These are phyloP conservation scores for Petunia hybrid DNA, from an alignment of 305 asterid species.

Conservation along the genomic window DNA sequence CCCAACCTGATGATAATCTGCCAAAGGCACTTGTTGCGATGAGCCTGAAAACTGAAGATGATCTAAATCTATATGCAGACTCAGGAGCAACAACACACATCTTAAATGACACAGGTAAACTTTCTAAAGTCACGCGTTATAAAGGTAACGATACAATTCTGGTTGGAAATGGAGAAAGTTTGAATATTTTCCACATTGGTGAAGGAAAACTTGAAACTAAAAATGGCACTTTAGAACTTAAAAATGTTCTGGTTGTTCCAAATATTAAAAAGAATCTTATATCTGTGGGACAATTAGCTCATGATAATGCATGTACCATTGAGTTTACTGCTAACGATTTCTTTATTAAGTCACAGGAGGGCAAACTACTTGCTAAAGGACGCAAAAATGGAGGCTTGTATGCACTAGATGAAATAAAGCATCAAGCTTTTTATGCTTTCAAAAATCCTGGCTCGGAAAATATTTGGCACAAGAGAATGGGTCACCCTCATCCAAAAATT, in stretches of 20 bases:
- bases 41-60: neutral
- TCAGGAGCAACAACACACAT: constrained; percentile 13
- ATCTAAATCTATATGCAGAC: constrained; percentile 19
- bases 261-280: neutral
- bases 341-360: constrained; percentile 5
- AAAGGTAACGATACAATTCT: too few species aligned
- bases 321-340: constrained; percentile 4
- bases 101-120: constrained; percentile 6
- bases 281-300: neutral
- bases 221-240: neutral
- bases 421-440: neutral
- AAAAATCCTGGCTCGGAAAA: neutral
- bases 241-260: neutral
- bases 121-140: neutral
- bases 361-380: constrained; percentile 6
- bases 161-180: too few species aligned
- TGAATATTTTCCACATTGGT: constrained; percentile 1
- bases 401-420: constrained; percentile 16
- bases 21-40: neutral
- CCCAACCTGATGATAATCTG: constrained; percentile 3
- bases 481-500: neutral
- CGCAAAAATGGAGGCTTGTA: constrained; percentile 9
- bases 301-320: constrained; percentile 6
- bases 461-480: constrained; percentile 17
- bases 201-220: neutral